These are phyloP conservation scores for Polyporus arcularius DNA, from an alignment of 768 basidiomycete genomes.

Conservation along the genomic window DNA sequence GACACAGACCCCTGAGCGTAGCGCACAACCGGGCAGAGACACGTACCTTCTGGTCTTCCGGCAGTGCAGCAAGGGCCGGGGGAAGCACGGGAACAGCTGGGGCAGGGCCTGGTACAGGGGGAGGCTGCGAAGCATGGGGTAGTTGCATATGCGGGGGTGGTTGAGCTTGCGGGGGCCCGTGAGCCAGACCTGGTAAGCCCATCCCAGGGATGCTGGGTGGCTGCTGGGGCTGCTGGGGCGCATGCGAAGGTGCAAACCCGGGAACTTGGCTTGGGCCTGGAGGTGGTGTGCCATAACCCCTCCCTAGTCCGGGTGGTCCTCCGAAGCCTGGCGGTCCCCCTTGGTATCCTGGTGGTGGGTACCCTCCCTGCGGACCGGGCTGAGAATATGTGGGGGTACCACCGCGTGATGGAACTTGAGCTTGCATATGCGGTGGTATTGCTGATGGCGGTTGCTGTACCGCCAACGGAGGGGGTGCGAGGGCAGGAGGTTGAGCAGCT, in stretches of 20 bases:
- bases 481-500: conserved; percentile 28
- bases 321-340: conserved; percentile 1
- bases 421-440: conserved; percentile 27
- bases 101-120: conserved; percentile 10
- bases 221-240: conserved; percentile 3
- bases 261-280: conserved; percentile 3
- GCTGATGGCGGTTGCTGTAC: conserved; percentile 31
- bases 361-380: conserved; percentile 6
- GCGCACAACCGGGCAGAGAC: conserved; percentile 1
- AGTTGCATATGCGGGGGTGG: conserved; percentile 12
- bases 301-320: conserved; percentile 5
- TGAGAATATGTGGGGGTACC: conserved; percentile 23
- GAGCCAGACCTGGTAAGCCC: neutral
- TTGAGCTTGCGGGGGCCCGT: conserved; percentile 12
- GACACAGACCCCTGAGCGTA: neutral
- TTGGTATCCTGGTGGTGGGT: conserved; percentile 7
- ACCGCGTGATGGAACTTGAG: conserved; percentile 16
- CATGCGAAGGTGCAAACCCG: conserved; percentile 4
- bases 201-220: neutral
- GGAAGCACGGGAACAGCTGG: conserved; percentile 24
- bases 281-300: conserved; percentile 16
- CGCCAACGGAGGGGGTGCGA: conserved; percentile 25
- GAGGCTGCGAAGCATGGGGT: neutral
- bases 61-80: conserved; percentile 55
- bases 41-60: conserved; percentile 68